Percentiles rank a stretch among this genome's conserved stretches.
Conservation (phyloP, 495 filamentous ascomycete genomes). For the Achaetomiella virescens region DNA sequence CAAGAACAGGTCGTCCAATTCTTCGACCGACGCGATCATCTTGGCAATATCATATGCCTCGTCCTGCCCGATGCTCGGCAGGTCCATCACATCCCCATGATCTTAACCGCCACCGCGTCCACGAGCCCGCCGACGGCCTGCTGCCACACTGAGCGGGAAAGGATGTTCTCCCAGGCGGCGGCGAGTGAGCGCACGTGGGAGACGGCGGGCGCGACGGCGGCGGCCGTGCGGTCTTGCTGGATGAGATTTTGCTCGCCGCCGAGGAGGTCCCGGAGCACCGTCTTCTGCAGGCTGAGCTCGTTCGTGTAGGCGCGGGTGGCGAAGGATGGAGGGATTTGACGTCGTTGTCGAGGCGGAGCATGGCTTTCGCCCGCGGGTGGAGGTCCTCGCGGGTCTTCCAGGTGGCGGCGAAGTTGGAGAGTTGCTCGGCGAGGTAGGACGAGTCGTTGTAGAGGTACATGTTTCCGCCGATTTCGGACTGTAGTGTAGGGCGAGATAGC, state of each 20-base stretch:
- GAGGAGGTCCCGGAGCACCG: conserved; percentile 75
- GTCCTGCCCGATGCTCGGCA: conserved; percentile 77
- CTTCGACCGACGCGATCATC: conserved; percentile 63
- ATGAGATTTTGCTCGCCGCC: conserved; percentile 54
- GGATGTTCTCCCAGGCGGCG: conserved; percentile 68
- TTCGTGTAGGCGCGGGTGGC: conserved; percentile 78
- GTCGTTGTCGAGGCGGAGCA: conserved; percentile 62
- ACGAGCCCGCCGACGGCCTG: conserved; percentile 81
- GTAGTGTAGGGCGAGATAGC: conserved; percentile 79
- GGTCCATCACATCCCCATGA: conserved; percentile 83
- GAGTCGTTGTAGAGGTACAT: conserved; percentile 96
- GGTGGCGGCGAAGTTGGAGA: conserved; percentile 54
- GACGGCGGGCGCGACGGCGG: conserved; percentile 62
- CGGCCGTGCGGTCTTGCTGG: conserved; percentile 57
- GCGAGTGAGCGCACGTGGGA: conserved; percentile 63
- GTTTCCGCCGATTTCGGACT: conserved; percentile 58
- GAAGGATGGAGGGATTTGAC: conserved; percentile 65
- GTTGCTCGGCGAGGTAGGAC: conserved; percentile 63
- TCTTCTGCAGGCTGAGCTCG: conserved; percentile 82
- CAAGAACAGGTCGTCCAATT: conserved; percentile 69
- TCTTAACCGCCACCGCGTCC: conserved; percentile 70
- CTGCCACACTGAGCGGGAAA: conserved; percentile 73
- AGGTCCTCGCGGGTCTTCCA: conserved; percentile 44
- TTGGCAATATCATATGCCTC: conserved; percentile 74
- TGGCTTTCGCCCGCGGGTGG: conserved; percentile 39